These are phyloP conservation scores for Albifimbria verrucaria DNA, from an alignment of 2,329 filamentous ascomycete genomes.

Conservation along the genomic window DNA sequence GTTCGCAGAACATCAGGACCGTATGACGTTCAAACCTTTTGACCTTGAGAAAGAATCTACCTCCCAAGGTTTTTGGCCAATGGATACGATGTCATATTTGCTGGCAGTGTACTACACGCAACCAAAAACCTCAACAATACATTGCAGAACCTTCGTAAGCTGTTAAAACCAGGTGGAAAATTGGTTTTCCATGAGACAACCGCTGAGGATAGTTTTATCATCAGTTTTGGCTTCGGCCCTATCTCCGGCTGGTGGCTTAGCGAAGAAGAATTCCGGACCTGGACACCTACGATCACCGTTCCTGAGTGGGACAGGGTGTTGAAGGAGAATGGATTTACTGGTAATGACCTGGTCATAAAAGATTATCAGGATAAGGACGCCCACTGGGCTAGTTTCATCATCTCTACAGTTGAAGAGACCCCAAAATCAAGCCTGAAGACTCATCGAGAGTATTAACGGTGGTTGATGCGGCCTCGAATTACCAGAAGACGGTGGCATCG, in stretches of 20 bases:
- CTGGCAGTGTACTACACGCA: conserved; percentile 25
- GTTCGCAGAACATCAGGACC: conserved; percentile 5
- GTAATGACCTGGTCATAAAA: conserved; percentile 5
- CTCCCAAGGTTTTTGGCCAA: neutral
- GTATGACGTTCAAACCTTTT: conserved; percentile 22
- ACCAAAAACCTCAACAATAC: conserved; percentile 22
- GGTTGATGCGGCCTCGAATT: neutral
- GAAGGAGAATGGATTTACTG: conserved; percentile 7
- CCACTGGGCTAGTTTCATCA: conserved; percentile 4
- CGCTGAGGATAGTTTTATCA: conserved; percentile 4
- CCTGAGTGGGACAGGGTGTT: conserved; percentile 6
- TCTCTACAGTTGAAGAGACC: neutral
- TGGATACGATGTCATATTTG: conserved; percentile 21
- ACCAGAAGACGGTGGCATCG: neutral
- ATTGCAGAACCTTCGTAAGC: conserved; percentile 8
- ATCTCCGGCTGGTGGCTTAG: conserved; percentile 34
- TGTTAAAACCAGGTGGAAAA: conserved; percentile 24
- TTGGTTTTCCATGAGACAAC: conserved; percentile 21
- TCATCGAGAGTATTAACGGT: neutral
- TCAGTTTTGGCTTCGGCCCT: conserved; percentile 20
- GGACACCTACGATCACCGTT: neutral
- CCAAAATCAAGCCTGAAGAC: neutral
- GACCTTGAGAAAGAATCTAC: conserved; percentile 10
- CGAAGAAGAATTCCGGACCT: conserved; percentile 14
- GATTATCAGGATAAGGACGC: conserved; percentile 1